Evolutionary conservation across 2,329 filamentous ascomycete species (phyloP).

Genomic region (Sclerotinia borealis): DNA sequence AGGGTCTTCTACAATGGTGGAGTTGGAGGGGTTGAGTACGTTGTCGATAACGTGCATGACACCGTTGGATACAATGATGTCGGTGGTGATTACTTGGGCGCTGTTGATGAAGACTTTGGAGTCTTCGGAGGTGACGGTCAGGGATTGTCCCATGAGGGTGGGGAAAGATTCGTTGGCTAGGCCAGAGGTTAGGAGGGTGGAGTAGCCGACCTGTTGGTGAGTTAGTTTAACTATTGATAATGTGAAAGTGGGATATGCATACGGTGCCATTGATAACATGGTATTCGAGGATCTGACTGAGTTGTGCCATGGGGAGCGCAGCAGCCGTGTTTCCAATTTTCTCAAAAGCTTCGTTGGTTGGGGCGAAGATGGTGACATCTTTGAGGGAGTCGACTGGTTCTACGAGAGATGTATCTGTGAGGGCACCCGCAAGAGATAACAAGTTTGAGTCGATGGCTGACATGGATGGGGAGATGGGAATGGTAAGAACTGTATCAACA

Average conservation of each 20-base stretch:
- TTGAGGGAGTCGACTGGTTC: constrained; percentile 34
- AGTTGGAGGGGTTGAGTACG: constrained; percentile 41
- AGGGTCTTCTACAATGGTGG: constrained; percentile 35
- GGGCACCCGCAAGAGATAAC: constrained; percentile 34
- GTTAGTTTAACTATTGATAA: constrained; percentile 23
- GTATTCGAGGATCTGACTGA: constrained; percentile 33
- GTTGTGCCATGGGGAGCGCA: constrained; percentile 26
- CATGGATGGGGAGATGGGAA: constrained; percentile 37
- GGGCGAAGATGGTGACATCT: constrained; percentile 47
- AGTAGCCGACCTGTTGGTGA: constrained; percentile 28
- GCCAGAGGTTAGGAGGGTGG: constrained; percentile 30
- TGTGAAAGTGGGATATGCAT: not conserved
- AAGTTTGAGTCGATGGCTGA: constrained; percentile 36
- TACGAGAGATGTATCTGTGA: constrained; percentile 31
- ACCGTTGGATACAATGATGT: constrained; percentile 34
- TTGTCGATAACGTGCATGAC: constrained; percentile 36
- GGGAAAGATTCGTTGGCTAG: constrained; percentile 20
- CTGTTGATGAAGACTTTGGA: constrained; percentile 37
- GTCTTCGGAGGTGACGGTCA: constrained; percentile 30
- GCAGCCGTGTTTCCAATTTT: constrained; percentile 33
- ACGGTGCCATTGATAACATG: constrained; percentile 10
- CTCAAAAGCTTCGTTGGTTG: constrained; percentile 34
- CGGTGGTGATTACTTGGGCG: constrained; percentile 35
- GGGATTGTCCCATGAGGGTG: constrained; percentile 29
- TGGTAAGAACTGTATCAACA: constrained; percentile 46